A percentile compares a stretch with the other conserved stretches of the same genome.
These are phyloP conservation scores for Coemansia brasiliensis DNA, from an alignment of 192 early-diverging fungal genomes.

Conservation along the genomic window DNA sequence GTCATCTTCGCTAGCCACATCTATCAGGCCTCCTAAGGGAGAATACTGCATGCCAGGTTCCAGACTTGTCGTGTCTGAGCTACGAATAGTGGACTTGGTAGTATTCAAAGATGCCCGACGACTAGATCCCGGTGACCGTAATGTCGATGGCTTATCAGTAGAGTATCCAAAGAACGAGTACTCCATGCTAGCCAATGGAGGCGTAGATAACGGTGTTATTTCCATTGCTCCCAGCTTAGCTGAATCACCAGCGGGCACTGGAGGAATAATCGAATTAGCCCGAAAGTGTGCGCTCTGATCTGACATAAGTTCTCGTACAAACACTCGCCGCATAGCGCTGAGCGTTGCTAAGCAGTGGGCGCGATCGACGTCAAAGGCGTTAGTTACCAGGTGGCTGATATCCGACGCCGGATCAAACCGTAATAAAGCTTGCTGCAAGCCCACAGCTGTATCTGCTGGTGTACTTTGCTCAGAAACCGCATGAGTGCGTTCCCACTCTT, in stretches of 20 bases:
- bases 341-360: constrained; percentile 58
- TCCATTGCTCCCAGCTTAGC: constrained; percentile 18
- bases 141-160: background rate
- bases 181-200: constrained; percentile 49
- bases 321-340: constrained; percentile 56
- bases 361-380: constrained; percentile 69
- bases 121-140: background rate
- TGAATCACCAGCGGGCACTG: background rate
- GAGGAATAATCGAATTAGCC: constrained; percentile 46
- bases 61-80: constrained; percentile 8
- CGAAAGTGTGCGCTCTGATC: constrained; percentile 30
- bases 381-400: constrained; percentile 46
- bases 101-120: background rate
- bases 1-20: constrained; percentile 55
- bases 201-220: constrained; percentile 12
- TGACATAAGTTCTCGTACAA: constrained; percentile 57
- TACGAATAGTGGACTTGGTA: background rate
- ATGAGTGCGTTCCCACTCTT: constrained; percentile 53
- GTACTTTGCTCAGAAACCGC: background rate
- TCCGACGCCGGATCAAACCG: constrained; percentile 35
- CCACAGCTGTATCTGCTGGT: constrained; percentile 12
- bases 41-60: constrained; percentile 32
- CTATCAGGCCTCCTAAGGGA: constrained; percentile 35
- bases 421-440: constrained; percentile 28
- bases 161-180: constrained; percentile 36